A percentile compares a stretch with the other conserved stretches of the same genome.
Conservation (phyloP, 2,329 filamentous ascomycete genomes). For the Fusarium sp. region DNA sequence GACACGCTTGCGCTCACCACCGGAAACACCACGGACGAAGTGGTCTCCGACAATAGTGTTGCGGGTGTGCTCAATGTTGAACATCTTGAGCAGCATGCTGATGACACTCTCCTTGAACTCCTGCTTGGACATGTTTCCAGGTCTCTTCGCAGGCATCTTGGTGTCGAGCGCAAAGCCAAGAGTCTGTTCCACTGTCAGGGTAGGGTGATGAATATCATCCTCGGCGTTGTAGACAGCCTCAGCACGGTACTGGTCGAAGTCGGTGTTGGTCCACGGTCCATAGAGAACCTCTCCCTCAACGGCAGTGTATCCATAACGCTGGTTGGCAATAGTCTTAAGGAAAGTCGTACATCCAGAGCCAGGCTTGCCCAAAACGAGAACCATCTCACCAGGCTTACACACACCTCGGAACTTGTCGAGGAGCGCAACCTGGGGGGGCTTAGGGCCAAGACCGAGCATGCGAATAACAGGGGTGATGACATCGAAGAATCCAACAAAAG, state of each 20-base stretch:
- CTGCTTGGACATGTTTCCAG: constrained; percentile 78
- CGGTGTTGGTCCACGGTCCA: constrained; percentile 78
- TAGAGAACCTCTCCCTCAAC: constrained; percentile 81
- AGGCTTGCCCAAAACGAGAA: constrained; percentile 84
- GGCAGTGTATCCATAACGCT: constrained; percentile 70
- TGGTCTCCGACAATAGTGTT: constrained; percentile 88
- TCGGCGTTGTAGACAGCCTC: constrained; percentile 86
- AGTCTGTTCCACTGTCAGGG: constrained; percentile 89
- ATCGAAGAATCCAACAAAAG: constrained; percentile 83
- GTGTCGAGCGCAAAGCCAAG: constrained; percentile 87
- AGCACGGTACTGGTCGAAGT: constrained; percentile 83
- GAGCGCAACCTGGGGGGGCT: constrained; percentile 80
- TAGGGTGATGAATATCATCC: constrained; percentile 88
- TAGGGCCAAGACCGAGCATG: constrained; percentile 76
- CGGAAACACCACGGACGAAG: constrained; percentile 83
- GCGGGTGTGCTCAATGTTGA: constrained; percentile 91
- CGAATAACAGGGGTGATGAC: constrained; percentile 75
- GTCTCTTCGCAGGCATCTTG: constrained; percentile 86
- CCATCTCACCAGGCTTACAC: constrained; percentile 88
- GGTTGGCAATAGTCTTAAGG: constrained; percentile 77
- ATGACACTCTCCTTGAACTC: constrained; percentile 86
- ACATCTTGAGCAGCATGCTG: constrained; percentile 86
- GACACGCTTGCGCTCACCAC: constrained; percentile 79
- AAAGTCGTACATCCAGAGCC: constrained; percentile 81
- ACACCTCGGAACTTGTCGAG: constrained; percentile 80